Evolutionary conservation across 2,329 filamentous ascomycete species (phyloP).

Genomic region (Talaromyces sp.): DNA sequence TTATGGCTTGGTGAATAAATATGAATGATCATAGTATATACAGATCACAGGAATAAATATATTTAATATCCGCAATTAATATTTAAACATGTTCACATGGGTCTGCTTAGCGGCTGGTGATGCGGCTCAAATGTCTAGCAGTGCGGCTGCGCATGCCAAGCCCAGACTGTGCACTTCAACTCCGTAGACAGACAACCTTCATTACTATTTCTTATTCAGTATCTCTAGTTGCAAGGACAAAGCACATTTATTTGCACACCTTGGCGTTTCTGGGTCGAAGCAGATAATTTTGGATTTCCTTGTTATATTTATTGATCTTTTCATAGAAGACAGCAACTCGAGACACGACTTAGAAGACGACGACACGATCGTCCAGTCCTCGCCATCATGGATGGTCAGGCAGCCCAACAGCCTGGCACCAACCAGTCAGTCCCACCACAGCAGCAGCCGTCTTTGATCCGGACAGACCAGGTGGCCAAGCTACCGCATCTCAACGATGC

Average conservation of each 20-base stretch:
- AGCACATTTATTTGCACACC: background rate
- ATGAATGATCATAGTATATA: background rate
- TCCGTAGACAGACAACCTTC: background rate
- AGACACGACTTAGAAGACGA: background rate
- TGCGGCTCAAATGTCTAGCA: background rate
- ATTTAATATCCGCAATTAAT: background rate
- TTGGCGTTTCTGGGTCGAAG: background rate
- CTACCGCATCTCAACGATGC: constrained; percentile 53
- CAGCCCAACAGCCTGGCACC: constrained; percentile 24
- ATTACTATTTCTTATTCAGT: background rate
- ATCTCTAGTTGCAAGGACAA: background rate
- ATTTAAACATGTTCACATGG: background rate
- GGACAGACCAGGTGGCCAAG: constrained; percentile 52
- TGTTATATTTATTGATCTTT: background rate
- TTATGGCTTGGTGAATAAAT: background rate
- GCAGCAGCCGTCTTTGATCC: constrained; percentile 48
- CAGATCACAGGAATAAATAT: background rate
- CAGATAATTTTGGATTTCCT: too few species aligned
- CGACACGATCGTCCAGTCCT: background rate
- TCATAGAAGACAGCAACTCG: too few species aligned
- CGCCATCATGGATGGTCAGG: constrained; percentile 33
- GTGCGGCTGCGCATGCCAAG: constrained; percentile 7
- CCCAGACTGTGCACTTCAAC: constrained; percentile 4
- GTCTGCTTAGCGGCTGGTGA: background rate
- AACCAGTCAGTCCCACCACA: constrained; percentile 31